Conservation (phyloP, 2,329 filamentous ascomycete species). For the Plectosphaerella cucumerina region DNA sequence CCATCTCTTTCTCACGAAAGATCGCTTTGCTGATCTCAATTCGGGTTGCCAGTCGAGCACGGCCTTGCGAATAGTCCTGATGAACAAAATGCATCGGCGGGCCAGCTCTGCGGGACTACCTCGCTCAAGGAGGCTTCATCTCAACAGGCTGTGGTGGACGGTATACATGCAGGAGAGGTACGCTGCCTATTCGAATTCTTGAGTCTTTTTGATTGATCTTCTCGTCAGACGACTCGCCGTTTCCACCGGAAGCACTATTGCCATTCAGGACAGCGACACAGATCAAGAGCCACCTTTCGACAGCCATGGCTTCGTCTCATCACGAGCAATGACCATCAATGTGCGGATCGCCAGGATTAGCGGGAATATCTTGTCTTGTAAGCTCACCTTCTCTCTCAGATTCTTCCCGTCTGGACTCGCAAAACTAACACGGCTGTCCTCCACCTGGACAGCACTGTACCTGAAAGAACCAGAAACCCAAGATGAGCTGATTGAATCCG, state of each 20-base stretch:
- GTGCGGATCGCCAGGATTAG: background rate
- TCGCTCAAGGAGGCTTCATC: background rate
- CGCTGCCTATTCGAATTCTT: background rate
- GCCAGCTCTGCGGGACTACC: background rate
- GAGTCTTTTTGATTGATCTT: background rate
- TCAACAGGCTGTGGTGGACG: constrained; percentile 2
- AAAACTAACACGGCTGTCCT: background rate
- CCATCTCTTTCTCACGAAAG: background rate
- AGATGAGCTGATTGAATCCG: background rate
- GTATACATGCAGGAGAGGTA: constrained; percentile 4
- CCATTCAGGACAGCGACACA: background rate
- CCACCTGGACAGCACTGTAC: background rate
- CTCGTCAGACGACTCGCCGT: background rate
- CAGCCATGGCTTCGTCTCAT: background rate
- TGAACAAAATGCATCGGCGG: background rate
- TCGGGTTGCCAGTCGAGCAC: constrained; percentile 2
- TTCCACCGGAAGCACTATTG: background rate
- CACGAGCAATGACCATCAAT: background rate
- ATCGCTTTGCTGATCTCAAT: background rate
- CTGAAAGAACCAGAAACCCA: background rate
- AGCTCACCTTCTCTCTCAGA: background rate
- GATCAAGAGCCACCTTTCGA: background rate
- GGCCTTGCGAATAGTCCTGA: background rate
- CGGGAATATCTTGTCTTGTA: background rate
- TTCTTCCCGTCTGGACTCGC: background rate